These are phyloP conservation scores for Trichoderma polysporum DNA, from an alignment of 2,329 filamentous ascomycete genomes.

Conservation along the genomic window DNA sequence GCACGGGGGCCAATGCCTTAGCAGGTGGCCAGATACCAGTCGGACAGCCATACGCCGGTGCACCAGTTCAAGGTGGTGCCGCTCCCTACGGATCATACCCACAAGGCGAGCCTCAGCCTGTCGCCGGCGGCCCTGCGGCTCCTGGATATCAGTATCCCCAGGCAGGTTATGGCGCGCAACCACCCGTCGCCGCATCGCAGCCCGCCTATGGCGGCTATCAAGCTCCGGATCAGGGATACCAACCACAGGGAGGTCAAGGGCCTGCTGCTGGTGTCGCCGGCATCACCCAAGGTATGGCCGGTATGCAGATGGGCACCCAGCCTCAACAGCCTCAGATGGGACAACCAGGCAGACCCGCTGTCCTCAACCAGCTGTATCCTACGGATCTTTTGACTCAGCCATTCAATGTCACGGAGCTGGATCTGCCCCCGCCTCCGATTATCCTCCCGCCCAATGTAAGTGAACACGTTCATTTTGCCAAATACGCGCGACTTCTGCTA, in stretches of 20 bases:
- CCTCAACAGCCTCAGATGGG: constrained; percentile 42
- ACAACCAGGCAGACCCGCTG: constrained; percentile 45
- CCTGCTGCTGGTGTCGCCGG: constrained; percentile 59
- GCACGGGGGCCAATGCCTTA: constrained; percentile 76
- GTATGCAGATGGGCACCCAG: constrained; percentile 70
- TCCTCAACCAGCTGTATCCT: constrained; percentile 85
- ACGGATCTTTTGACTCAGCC: constrained; percentile 90
- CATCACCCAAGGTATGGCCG: constrained; percentile 80
- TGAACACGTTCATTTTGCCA: neutral
- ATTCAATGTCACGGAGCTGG: constrained; percentile 90
- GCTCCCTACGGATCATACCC: constrained; percentile 62
- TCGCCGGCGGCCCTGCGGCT: constrained; percentile 32
- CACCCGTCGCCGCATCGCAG: constrained; percentile 40
- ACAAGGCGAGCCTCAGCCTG: constrained; percentile 47
- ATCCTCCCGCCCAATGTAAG: constrained; percentile 88
- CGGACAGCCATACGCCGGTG: constrained; percentile 48
- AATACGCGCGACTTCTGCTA: constrained; percentile 32
- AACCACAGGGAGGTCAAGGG: constrained; percentile 45
- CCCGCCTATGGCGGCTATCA: constrained; percentile 40
- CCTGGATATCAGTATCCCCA: constrained; percentile 45
- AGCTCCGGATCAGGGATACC: constrained; percentile 63
- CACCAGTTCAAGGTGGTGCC: constrained; percentile 40
- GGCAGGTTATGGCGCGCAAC: constrained; percentile 44
- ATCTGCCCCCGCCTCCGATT: constrained; percentile 86
- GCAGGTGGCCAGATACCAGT: constrained; percentile 47